Base-by-base conservation (phyloP, 2,329 filamentous ascomycete genomes). In the Aspergillus alliaceus region DNA sequence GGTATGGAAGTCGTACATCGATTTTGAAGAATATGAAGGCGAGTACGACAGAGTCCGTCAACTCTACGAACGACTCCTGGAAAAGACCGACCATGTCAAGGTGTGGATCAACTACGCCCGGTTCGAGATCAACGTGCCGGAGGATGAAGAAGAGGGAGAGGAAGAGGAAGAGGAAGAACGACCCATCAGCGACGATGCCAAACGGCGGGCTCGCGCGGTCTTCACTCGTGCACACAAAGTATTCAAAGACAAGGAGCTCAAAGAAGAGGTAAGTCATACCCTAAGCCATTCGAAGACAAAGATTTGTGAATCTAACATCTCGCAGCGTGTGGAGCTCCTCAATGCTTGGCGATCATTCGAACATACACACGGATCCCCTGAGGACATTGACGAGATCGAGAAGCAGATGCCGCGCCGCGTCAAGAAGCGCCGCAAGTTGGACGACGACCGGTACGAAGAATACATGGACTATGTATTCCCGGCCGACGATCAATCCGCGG, bases 41-140 rank as follows among this genome's bases (percentile, higher is more conserved):
- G 91, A 97, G 74, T 97, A 93, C 74, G 91, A 92, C 53, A 83
- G 87, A 49, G 91, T 92, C 4, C 84, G 95, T 49, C 79, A 80
- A 3, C 80, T 99, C 44, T 99, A 98, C 77, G 93, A 98, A 79
- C 86, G 93, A 7, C 83, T 99, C 12, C 83, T 99, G 42, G 82
- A 91, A 69, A 97, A 96, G 86, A 96, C 95, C n/a, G 89, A 95
- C 69, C 95, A 99, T 71, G 92, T 97, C 81, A 99, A 98, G 81
- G 95, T 99, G 59, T 99, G 95, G 95, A 96, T 95, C 75, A 93
- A 90, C 74, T 99, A 93, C 77, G 95, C 95, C n/a, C 90, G 96
- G 74, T 98, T 99, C 70, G 95, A 99, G 76, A 91, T 98, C 79
- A 93, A 95, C 72, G 87, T 96, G 0, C 91, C 92, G 44, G 92